A percentile compares a stretch with the other conserved stretches of the same genome.
These are phyloP conservation scores for Yarrowia sp. DNA, from an alignment of 805 yeast genomes.

Conservation along the genomic window DNA sequence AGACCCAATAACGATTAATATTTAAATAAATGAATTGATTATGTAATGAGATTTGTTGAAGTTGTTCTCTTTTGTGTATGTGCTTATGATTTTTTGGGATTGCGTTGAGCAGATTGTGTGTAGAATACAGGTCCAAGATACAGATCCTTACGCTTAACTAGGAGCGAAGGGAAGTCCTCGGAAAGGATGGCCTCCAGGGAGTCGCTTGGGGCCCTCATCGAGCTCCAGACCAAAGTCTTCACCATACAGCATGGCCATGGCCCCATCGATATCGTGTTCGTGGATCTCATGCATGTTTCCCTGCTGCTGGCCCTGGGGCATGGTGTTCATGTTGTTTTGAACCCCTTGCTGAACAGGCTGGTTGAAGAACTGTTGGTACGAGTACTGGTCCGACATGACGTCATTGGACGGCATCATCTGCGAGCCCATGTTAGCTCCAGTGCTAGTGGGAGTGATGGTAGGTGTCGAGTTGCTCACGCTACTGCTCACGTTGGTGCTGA, in stretches of 20 bases:
- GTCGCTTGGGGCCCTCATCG: constrained; percentile 17
- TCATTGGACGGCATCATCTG: constrained; percentile 23
- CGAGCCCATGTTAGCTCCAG: constrained; percentile 16
- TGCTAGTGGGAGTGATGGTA: constrained; percentile 50
- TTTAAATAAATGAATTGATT: constrained; percentile 19
- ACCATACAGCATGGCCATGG: constrained; percentile 37
- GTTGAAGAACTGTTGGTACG: constrained; percentile 33
- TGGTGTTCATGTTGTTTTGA: constrained; percentile 13
- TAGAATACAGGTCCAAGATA: too few relatives aligned
- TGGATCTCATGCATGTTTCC: constrained; percentile 18
- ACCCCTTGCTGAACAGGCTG: constrained; percentile 14
- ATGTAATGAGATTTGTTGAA: constrained; percentile 3
- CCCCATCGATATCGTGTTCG: constrained; percentile 34
- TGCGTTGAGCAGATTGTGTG: constrained; percentile 1
- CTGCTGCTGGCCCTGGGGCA: constrained; percentile 20
- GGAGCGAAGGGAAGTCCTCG: constrained; percentile 39
- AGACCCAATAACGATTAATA: neutral
- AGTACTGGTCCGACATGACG: constrained; percentile 31
- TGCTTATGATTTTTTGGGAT: neutral
- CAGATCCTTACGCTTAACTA: constrained; percentile 1
- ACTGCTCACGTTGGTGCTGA: constrained; percentile 1
- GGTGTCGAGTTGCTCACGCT: constrained; percentile 21
- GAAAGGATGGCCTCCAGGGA: constrained; percentile 29
- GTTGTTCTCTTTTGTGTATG: neutral
- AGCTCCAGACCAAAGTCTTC: constrained; percentile 28